Percentiles rank a stretch among this genome's conserved stretches.
Conservation (phyloP, 768 basidiomycete genomes). For the Tricholoma flavovirens region DNA sequence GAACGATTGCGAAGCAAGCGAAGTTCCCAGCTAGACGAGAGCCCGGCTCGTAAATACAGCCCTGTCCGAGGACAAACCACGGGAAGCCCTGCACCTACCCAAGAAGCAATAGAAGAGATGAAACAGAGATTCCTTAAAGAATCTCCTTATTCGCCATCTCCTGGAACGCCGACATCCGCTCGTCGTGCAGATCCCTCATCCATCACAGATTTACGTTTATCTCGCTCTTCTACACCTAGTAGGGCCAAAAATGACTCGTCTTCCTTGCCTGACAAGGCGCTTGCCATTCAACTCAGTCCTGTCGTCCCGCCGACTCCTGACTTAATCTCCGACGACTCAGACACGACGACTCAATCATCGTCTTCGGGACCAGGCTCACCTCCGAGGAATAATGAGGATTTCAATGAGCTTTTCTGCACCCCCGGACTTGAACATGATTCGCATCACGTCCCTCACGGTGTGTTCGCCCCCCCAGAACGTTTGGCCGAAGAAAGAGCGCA, state of each 20-base stretch:
- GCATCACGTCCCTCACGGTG: constrained; percentile 2
- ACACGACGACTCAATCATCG: constrained; percentile 47
- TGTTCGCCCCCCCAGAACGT: background rate
- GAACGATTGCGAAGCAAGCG: constrained; percentile 15
- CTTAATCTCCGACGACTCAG: constrained; percentile 55
- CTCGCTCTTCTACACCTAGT: constrained; percentile 18
- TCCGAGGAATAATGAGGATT: constrained; percentile 21
- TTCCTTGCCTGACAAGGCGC: background rate
- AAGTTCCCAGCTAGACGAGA: constrained; percentile 10
- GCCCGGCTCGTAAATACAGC: constrained; percentile 15
- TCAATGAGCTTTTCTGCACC: constrained; percentile 18
- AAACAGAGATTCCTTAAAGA: constrained; percentile 47
- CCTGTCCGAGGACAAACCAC: constrained; percentile 20
- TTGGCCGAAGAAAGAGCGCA: background rate
- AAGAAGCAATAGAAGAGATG: constrained; percentile 58
- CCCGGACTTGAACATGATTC: constrained; percentile 14
- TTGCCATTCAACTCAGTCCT: constrained; percentile 15
- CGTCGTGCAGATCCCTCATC: background rate
- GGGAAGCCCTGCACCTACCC: constrained; percentile 31
- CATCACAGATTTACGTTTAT: constrained; percentile 4
- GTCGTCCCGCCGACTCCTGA: constrained; percentile 48
- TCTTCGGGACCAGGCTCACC: constrained; percentile 52
- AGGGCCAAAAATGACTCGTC: constrained; percentile 2
- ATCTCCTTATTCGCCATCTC: constrained; percentile 23
- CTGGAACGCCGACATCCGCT: constrained; percentile 8